Percentiles rank a stretch among this genome's conserved stretches.
These are phyloP conservation scores for Perilla frutescens DNA, from an alignment of 257 asterid genomes.

Conservation along the genomic window DNA sequence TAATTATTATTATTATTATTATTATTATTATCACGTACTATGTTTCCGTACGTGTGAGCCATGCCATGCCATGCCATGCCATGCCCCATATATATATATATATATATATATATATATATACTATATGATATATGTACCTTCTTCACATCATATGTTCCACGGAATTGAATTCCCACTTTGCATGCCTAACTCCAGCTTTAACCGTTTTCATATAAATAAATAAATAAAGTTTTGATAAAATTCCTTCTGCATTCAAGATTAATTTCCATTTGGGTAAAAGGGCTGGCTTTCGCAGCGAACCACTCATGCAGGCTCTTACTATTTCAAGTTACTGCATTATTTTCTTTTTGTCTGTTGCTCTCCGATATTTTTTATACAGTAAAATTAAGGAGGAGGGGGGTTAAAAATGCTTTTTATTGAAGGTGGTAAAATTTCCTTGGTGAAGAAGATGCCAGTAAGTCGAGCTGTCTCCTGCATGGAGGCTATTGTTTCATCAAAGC, in stretches of 20 bases:
- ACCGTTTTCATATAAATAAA: constrained; percentile 14
- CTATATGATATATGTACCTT: constrained; percentile 39
- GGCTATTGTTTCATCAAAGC: constrained; percentile 45
- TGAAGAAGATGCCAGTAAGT: constrained; percentile 49
- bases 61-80: constrained; percentile 24
- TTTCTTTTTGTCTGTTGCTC: constrained; percentile 54
- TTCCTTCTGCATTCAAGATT: constrained; percentile 21
- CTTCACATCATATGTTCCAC: not conserved
- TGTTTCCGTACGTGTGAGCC: constrained; percentile 30
- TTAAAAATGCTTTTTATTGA: too few relatives aligned
- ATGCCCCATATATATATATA: too few relatives aligned
- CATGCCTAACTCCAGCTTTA: constrained; percentile 48
- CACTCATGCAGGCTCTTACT: constrained; percentile 62
- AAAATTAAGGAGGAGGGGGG: not conserved
- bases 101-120: too few relatives aligned
- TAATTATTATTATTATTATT: not conserved
- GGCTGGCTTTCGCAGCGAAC: constrained; percentile 54
- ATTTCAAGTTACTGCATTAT: constrained; percentile 64
- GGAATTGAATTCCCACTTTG: constrained; percentile 39
- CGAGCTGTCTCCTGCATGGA: constrained; percentile 82
- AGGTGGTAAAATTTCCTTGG: constrained; percentile 26
- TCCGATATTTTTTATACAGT: constrained; percentile 21
- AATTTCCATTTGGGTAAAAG: constrained; percentile 50
- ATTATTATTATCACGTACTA: not conserved
- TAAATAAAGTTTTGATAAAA: not conserved